phyloP scores from a whole-genome alignment of 306 rosid species.

The Dryas octopetala region DNA sequence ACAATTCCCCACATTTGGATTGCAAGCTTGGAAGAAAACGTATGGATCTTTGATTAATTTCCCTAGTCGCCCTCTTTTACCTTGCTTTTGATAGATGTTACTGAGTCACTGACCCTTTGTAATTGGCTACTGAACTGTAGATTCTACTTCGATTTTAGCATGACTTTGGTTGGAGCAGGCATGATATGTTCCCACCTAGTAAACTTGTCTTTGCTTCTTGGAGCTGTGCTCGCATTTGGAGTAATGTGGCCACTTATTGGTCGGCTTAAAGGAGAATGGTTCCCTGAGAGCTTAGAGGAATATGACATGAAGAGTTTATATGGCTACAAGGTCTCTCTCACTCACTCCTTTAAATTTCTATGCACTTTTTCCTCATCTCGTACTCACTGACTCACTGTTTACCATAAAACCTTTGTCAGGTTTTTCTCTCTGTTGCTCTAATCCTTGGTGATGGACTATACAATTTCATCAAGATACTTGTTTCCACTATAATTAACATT shows the following conservation, averaged over 20 bases:
- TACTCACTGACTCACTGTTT: not conserved
- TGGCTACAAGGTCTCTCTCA: constrained; percentile 71
- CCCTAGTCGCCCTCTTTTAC: not conserved
- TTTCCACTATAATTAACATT: constrained; percentile 43
- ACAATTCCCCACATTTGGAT: constrained; percentile 91
- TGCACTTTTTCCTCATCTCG: not conserved
- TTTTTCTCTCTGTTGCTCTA: constrained; percentile 70
- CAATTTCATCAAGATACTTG: constrained; percentile 66
- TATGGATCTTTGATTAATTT: constrained; percentile 17
- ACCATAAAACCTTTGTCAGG: constrained; percentile 33
- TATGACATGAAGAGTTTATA: constrained; percentile 83
- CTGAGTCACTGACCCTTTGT: not conserved
- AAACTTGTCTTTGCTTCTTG: constrained; percentile 82
- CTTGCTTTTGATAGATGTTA: not conserved
- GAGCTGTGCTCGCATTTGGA: constrained; percentile 80
- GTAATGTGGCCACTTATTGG: constrained; percentile 83
- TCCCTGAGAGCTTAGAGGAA: constrained; percentile 60
- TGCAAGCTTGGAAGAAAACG: constrained; percentile 89
- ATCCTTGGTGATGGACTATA: constrained; percentile 86
- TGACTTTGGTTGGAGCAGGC: constrained; percentile 90
- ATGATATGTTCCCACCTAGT: constrained; percentile 92
- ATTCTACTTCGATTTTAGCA: constrained; percentile 78
- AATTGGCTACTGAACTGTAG: constrained; percentile 39
- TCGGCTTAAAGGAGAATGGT: constrained; percentile 70
- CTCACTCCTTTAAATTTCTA: not conserved